Evolutionary conservation across 805 yeast genomes (phyloP), one percentile per base, ranked within the genome.

Genomic region (Lachancea quebecensis): DNA sequence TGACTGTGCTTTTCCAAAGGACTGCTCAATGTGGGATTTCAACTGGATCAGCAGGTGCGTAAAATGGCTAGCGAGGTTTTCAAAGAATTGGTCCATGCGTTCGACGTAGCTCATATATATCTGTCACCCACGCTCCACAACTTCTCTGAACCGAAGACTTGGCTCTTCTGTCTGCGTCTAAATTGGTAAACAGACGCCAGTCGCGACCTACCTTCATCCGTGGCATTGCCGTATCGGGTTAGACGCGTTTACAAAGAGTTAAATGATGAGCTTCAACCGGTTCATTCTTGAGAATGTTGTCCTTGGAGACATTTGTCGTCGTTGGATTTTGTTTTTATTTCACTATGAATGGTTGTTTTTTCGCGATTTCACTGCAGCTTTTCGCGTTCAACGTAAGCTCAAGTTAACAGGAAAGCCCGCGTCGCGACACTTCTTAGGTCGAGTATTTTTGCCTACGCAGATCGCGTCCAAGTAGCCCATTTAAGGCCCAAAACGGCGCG

Each of bases 161-260:
- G 33, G 14, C 33, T 14, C 12, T 30, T 30, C 12, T 14, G 28
- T 33, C 41, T 38, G 41, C 41, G 16, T 38, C 41, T 38, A 25
- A 27, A 38, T 27, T 38, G 39, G 39, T 36, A 36, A 36, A 36
- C 39, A 36, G 16, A 36, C 39, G 39, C 39, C 39, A 36, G 30
- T 11, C 30, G 30, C 39, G 36, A 31, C 17, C 10, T 21, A 17
- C 18, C 5, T 15, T 17, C 7, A 29, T 16, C 27, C 43, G 43
- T 40, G 43, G 43, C 43, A 33, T 40, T 40, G 27, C 43, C 43
- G 3, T 28, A 31, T 40, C 38, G 9, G 43, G 43, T 35, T 30
- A 39, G 25, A 31, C 42, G 18, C 30, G 15, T 8, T 17, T 27
- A n/a, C 28, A 14, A 18, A 10, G 16, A 31, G 16, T 15, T 18